Percentiles rank a stretch among this genome's conserved stretches.
phyloP scores from a whole-genome alignment of 345 rosid genomes.

The Carallia brachiata region DNA sequence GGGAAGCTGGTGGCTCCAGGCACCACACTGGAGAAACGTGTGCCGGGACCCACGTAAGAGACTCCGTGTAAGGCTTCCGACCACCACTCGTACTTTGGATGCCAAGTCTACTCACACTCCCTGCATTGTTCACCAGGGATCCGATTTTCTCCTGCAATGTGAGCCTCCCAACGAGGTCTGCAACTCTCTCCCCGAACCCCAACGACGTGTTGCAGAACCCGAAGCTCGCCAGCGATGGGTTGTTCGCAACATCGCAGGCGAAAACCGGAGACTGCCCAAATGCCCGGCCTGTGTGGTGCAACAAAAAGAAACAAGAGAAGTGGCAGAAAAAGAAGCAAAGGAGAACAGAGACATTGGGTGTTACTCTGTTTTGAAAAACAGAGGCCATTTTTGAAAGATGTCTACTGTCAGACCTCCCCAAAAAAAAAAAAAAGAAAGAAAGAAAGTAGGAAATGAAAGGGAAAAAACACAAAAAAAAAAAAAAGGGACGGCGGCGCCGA shows the following conservation, averaged over 20 bases:
- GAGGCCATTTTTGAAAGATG: constrained; percentile 18
- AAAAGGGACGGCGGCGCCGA: background rate
- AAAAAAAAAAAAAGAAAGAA: background rate
- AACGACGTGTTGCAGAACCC: constrained; percentile 58
- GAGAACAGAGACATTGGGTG: constrained; percentile 35
- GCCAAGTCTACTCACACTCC: constrained; percentile 66
- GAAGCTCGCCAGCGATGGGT: constrained; percentile 43
- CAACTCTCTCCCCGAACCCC: constrained; percentile 49
- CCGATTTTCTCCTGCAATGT: constrained; percentile 74
- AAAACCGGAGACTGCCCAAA: constrained; percentile 56
- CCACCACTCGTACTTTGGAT: constrained; percentile 96
- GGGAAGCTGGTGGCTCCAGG: constrained; percentile 98
- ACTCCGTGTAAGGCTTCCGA: constrained; percentile 96
- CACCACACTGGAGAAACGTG: constrained; percentile 50
- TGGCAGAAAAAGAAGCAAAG: constrained; percentile 23
- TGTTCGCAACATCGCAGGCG: constrained; percentile 61
- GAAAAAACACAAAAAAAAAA: background rate
- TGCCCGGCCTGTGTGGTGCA: constrained; percentile 9
- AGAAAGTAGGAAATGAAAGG: background rate
- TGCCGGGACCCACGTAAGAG: constrained; percentile 77
- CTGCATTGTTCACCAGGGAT: constrained; percentile 50
- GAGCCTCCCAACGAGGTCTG: constrained; percentile 68
- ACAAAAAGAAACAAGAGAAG: background rate
- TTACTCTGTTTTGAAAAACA: constrained; percentile 22
- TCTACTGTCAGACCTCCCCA: background rate